Conservation (phyloP, 768 basidiomycete genomes). For the Paxillus rubicundulus region DNA sequence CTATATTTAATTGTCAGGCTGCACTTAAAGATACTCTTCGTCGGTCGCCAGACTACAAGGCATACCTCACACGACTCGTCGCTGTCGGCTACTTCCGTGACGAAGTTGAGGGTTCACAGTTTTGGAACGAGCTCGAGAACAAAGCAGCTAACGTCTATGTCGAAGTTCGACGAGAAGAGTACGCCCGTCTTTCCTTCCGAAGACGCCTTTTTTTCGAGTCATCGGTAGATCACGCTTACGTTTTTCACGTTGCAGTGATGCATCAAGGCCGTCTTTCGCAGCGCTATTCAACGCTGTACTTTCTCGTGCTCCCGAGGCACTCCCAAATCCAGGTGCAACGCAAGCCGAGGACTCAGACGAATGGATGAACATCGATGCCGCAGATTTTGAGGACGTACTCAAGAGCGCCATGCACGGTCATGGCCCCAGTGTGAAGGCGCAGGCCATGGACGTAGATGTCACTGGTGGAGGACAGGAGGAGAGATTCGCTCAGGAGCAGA, state of each 20-base stretch:
- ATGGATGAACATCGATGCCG: constrained; percentile 82
- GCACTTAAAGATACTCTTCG: constrained; percentile 67
- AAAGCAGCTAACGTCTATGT: constrained; percentile 70
- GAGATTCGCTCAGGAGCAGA: constrained; percentile 58
- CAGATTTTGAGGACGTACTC: constrained; percentile 74
- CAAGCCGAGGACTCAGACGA: constrained; percentile 69
- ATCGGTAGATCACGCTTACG: constrained; percentile 1
- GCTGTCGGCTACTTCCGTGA: constrained; percentile 73
- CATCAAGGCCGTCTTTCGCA: constrained; percentile 74
- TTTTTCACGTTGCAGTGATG: constrained; percentile 38
- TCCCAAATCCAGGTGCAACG: constrained; percentile 10
- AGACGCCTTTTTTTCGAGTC: not conserved
- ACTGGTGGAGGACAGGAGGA: constrained; percentile 33
- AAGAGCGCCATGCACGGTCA: constrained; percentile 35
- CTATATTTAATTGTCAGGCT: constrained; percentile 35
- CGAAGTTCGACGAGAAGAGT: constrained; percentile 65
- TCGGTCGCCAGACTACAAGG: constrained; percentile 62
- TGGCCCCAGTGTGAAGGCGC: constrained; percentile 15
- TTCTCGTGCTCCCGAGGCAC: constrained; percentile 35
- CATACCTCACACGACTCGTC: constrained; percentile 66
- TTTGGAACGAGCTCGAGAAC: constrained; percentile 72
- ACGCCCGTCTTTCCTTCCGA: constrained; percentile 29
- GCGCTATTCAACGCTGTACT: constrained; percentile 66
- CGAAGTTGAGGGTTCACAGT: constrained; percentile 72
- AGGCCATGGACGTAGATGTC: constrained; percentile 52